Conservation (phyloP, 441 rosid species). For the Pelargonium cotyledonis region DNA sequence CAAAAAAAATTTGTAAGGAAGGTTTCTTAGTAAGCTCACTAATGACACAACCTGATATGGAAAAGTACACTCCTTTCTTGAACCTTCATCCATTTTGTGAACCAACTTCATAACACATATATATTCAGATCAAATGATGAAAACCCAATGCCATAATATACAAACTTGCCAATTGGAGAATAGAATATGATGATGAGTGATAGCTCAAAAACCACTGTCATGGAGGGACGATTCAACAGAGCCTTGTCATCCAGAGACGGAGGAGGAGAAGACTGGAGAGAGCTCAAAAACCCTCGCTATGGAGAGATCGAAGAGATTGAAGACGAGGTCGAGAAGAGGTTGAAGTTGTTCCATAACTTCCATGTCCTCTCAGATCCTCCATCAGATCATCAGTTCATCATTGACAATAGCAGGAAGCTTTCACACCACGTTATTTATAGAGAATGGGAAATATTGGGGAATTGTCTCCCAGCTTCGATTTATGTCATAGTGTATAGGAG, state of each 20-base stretch:
- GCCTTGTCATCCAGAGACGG: not conserved
- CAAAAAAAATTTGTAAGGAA: no score
- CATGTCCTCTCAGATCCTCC: not conserved
- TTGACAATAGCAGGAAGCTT: not conserved
- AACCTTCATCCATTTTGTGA: no score
- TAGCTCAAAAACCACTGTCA: not conserved
- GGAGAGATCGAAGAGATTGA: slow-evolving; percentile 23
- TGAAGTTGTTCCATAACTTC: slow-evolving; percentile 14
- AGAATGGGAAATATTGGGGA: slow-evolving; percentile 18
- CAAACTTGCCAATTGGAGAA: not conserved
- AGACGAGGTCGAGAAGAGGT: slow-evolving; percentile 13
- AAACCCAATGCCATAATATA: no score
- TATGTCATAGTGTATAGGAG: slow-evolving; percentile 10
- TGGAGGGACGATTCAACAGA: not conserved
- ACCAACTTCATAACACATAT: no score
- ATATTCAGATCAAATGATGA: no score
- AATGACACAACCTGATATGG: no score
- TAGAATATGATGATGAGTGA: not conserved
- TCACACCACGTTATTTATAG: not conserved
- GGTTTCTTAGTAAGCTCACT: no score
- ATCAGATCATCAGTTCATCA: slow-evolving; percentile 10
- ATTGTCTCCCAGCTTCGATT: slow-evolving; percentile 12
- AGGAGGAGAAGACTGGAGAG: not conserved
- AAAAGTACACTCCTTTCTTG: no score
- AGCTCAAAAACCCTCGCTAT: not conserved